Evolutionary conservation across 495 filamentous ascomycete species (phyloP).

Genomic region (Viridothelium virens): DNA sequence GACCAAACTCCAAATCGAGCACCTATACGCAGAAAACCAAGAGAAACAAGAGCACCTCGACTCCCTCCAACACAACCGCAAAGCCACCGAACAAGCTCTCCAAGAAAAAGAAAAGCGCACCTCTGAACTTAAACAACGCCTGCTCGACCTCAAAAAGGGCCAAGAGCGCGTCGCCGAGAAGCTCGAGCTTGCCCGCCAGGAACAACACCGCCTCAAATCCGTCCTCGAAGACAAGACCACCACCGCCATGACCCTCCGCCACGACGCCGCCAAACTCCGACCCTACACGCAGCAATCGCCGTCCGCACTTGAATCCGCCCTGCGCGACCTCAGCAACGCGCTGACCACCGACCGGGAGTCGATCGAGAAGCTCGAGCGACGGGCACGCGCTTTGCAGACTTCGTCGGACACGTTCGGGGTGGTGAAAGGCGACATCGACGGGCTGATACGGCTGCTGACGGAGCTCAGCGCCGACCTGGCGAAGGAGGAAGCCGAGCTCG

Average conservation of each 20-base stretch:
- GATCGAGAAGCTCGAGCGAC: conserved; percentile 78
- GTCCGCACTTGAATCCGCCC: conserved; percentile 66
- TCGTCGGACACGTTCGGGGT: conserved; percentile 81
- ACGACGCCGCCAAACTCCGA: conserved; percentile 78
- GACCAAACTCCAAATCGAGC: conserved; percentile 77
- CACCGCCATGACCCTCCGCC: conserved; percentile 46
- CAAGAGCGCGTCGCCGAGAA: conserved; percentile 73
- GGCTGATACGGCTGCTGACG: conserved; percentile 79
- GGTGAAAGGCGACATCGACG: conserved; percentile 71
- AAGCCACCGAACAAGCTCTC: conserved; percentile 68
- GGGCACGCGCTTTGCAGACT: conserved; percentile 82
- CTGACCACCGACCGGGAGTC: conserved; percentile 67
- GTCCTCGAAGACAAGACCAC: conserved; percentile 75
- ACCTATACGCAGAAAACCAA: conserved; percentile 77
- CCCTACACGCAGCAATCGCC: conserved; percentile 89
- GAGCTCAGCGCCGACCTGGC: conserved; percentile 74
- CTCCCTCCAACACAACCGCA: conserved; percentile 68
- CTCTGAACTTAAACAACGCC: conserved; percentile 68
- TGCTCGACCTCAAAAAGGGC: conserved; percentile 66
- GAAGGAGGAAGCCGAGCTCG: conserved; percentile 83
- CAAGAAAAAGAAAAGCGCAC: conserved; percentile 75
- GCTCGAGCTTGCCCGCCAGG: conserved; percentile 64
- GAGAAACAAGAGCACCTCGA: conserved; percentile 71
- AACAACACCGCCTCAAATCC: conserved; percentile 61
- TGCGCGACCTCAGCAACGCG: conserved; percentile 71